Base-by-base conservation (phyloP, 257 asterid species). In the Linaria vulgaris region DNA sequence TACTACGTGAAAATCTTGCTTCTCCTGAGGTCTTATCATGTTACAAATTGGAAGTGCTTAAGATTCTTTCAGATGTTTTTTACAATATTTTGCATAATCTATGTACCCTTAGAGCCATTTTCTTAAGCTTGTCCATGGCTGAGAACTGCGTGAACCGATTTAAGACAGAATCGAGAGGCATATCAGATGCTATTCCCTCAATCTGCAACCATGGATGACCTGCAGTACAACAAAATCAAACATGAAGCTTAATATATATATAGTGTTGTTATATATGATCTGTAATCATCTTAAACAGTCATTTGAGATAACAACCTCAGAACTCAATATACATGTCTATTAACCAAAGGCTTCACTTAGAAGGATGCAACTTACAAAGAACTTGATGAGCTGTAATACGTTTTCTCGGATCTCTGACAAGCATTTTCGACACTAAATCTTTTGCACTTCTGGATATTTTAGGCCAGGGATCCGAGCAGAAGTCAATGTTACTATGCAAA, bases 381-480 rank as follows among this genome's bases (percentile, higher is more conserved):
- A 74, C 79, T 68, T 74, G 71, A 44, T 69, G 79, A 15, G 74
- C 74, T 6, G 67, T 74, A 34, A 74, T 39, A 47, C 79, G 58
- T 55, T 30, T 41, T 58, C 41, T 63, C 20, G 79, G 79, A 65
- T 74, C 79, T 56, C 75, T 31, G 25, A 68, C 63, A 30, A 74
- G 79, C 79, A 74, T 74, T 43, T 34, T 56, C 71, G 60, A 50
- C 23, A 74, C 74, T 15, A 74, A 51, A 63, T 68, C 68, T 21
- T 74, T 74, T 13, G 79, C 79, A 17, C 74, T 50, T 11, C 69
- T 67, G 3, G 79, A 74, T 45, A 74, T 63, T 10, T 30, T 69
- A 46, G 79, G 79, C 79, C 79, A 74, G n/a, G 79, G 79, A 68
- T 69, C 79, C 9, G 74, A 74, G 1, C 55, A 24, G 67, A 63